Evolutionary conservation across 1,139 yeast species (phyloP).

Genomic region (Geotrichum bryndzae): DNA sequence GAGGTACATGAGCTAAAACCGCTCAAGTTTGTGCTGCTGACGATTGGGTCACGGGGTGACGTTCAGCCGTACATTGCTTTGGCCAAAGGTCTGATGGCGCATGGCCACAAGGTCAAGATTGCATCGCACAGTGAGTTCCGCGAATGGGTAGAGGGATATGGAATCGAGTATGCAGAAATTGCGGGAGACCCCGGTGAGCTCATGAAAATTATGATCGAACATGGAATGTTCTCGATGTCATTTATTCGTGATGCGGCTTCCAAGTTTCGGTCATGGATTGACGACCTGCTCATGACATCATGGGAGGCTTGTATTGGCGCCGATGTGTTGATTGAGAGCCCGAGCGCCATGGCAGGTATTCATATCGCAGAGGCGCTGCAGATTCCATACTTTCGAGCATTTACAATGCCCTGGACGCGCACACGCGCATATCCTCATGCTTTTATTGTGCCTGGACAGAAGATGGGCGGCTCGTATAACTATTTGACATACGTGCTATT

Average conservation of each 20-base stretch:
- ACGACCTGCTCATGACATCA: constrained; percentile 58
- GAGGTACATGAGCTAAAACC: constrained; percentile 20
- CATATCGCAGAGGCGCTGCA: constrained; percentile 89
- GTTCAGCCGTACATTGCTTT: constrained; percentile 93
- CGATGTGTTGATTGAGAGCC: constrained; percentile 84
- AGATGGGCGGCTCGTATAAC: constrained; percentile 87
- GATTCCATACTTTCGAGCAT: constrained; percentile 88
- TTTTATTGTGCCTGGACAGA: constrained; percentile 88
- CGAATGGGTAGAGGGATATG: constrained; percentile 64
- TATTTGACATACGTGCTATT: constrained; percentile 87
- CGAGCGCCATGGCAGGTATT: constrained; percentile 92
- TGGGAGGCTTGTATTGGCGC: constrained; percentile 85
- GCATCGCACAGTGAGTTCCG: constrained; percentile 81
- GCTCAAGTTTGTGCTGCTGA: constrained; percentile 53
- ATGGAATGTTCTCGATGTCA: constrained; percentile 79
- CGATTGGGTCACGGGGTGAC: constrained; percentile 94
- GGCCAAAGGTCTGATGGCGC: constrained; percentile 68
- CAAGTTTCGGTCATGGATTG: constrained; percentile 76
- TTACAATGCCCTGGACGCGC: constrained; percentile 98
- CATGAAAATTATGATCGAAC: constrained; percentile 88
- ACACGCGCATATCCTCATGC: constrained; percentile 96
- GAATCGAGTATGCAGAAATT: constrained; percentile 60
- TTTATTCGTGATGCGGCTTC: constrained; percentile 77
- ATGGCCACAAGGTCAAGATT: constrained; percentile 78
- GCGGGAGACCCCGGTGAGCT: constrained; percentile 93